These are phyloP conservation scores for Tremella mesenterica DNA, from an alignment of 768 basidiomycete species.

Conservation along the genomic window DNA sequence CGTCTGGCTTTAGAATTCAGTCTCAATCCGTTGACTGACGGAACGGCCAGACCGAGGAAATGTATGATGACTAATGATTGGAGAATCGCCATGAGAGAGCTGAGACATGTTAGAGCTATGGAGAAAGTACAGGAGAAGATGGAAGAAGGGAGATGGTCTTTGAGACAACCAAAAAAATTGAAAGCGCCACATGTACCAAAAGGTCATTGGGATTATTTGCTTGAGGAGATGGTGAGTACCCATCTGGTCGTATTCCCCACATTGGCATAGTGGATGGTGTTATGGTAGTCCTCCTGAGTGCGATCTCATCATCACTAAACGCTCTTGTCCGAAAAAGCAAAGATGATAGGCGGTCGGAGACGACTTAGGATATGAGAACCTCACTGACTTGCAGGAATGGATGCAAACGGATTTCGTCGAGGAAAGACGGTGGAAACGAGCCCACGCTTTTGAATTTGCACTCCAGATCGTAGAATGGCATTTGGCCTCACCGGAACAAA, in stretches of 20 bases:
- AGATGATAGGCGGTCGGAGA: too few species aligned
- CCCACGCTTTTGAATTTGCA: constrained; percentile 71
- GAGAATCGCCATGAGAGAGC: constrained; percentile 69
- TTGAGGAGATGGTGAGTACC: constrained; percentile 83
- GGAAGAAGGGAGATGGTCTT: constrained; percentile 72
- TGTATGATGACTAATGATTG: constrained; percentile 38
- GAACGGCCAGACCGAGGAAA: constrained; percentile 33
- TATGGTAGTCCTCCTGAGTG: neutral
- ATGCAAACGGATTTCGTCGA: constrained; percentile 91
- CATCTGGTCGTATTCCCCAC: too few species aligned
- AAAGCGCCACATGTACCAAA: constrained; percentile 60
- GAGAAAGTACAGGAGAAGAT: constrained; percentile 80
- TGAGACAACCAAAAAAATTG: constrained; percentile 91
- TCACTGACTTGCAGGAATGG: constrained; percentile 64
- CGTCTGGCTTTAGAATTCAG: constrained; percentile 28
- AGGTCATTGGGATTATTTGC: constrained; percentile 86
- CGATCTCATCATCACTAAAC: too few species aligned
- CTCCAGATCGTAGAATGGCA: constrained; percentile 84
- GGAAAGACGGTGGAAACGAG: constrained; percentile 85
- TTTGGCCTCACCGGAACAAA: constrained; percentile 56
- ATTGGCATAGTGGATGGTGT: too few species aligned
- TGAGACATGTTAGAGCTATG: constrained; percentile 67
- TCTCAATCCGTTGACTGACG: constrained; percentile 35
- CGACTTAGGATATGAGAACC: too few species aligned
- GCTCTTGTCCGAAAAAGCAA: neutral